Base-by-base conservation (phyloP, 2,329 filamentous ascomycete species). In the Curvularia spicifera region DNA sequence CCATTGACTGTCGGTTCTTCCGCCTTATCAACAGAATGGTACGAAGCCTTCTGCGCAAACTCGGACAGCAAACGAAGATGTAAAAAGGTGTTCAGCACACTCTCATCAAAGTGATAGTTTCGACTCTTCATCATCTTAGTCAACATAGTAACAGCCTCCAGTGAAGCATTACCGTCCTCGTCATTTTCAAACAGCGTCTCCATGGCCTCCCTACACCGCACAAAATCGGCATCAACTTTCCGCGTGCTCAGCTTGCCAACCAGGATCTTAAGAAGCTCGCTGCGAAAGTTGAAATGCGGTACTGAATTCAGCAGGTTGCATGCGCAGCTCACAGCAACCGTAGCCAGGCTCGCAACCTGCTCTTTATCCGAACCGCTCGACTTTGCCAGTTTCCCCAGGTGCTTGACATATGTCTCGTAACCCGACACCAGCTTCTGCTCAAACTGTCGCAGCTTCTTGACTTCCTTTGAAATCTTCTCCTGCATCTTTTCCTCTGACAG, bases 271-370 rank as follows among this genome's bases (percentile, higher is more conserved):
- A 99, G 80, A 52, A 99, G 81, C 52, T 99, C 94, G 48, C 84
- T 85, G 40, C 95, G 89, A 78, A 96, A 97, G 81, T 99, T 99
- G 86, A 99, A 99, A 80, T 99, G 96, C 3, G 95, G 91, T 0
- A 97, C 93, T 1, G 89, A 84, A 20, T 86, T 86, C 40, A 98
- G 79, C 15, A 99, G 83, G 29, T 85, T 90, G 77, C 93, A 97
- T 1, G 90, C 89, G 74, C 95, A 99, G 43, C 87, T 89, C 56
- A 97, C 89, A 3, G 95, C 94, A 26, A 97, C 84, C 51, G 84
- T 89, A 6, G 88, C 85, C 24, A 97, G 62, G 20, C 80, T 70
- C 8, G 72, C 76, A 33, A 72, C 61, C 13, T 81, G 71, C 42
- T 76, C 57, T 68, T 77, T 61, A 64, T 67, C 77, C 60, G 72